phyloP scores from a whole-genome alignment of 2,329 filamentous ascomycete species.

The Ophiostoma sp. region DNA sequence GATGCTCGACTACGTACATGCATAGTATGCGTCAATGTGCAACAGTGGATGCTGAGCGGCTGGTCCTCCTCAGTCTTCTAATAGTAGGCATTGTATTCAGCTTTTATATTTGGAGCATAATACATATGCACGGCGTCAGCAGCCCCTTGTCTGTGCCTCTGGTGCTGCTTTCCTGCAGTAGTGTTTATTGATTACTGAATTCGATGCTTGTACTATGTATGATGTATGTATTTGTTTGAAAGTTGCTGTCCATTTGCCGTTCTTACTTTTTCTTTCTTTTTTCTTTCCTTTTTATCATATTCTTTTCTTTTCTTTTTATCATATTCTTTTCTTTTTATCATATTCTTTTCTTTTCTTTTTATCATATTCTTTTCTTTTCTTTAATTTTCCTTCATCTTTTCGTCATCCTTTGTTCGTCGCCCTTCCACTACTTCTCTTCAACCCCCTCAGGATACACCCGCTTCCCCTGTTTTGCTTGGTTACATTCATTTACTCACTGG shows the following conservation, averaged over 20 bases:
- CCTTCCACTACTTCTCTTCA: not conserved
- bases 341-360: no score
- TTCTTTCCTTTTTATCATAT: not conserved
- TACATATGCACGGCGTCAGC: not conserved
- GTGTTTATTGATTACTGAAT: not conserved
- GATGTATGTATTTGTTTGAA: not conserved
- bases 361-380: no score
- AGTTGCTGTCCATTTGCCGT: not conserved
- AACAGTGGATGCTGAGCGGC: not conserved
- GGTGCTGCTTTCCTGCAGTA: not conserved
- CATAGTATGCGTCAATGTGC: not conserved
- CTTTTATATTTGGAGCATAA: not conserved
- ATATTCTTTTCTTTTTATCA: no score
- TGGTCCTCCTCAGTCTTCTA: not conserved
- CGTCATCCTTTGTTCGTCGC: no score
- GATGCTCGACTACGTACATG: no score
- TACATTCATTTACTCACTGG: constrained; percentile 4
- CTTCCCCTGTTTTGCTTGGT: constrained; percentile 11
- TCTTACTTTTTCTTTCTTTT: not conserved
- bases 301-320: no score
- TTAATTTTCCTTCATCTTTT: not conserved
- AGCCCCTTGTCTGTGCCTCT: not conserved
- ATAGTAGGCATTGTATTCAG: not conserved
- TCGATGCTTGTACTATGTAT: not conserved
- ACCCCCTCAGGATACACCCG: not conserved